A percentile compares a stretch with the other conserved stretches of the same genome.
phyloP scores from a whole-genome alignment of 805 yeast species.

The Candida koratica region DNA sequence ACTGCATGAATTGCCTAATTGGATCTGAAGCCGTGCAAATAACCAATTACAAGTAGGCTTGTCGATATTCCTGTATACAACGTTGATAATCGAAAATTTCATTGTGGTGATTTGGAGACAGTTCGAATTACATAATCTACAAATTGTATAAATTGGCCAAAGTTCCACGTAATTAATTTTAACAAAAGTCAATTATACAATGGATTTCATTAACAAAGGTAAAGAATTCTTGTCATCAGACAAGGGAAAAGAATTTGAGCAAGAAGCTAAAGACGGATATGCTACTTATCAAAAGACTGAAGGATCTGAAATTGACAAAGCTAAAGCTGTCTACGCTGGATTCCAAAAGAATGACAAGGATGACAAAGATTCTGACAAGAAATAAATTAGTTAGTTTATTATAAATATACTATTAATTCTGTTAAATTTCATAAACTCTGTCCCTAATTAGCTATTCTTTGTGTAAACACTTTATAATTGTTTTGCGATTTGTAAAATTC shows the following conservation, averaged over 20 bases:
- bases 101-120: not conserved
- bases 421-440: too few relatives aligned
- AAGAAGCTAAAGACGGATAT: conserved; percentile 37
- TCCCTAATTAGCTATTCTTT: too few relatives aligned
- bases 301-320: conserved; percentile 29
- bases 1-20: too few relatives aligned
- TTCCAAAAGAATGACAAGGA: conserved; percentile 24
- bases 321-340: conserved; percentile 32
- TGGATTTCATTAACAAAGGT: conserved; percentile 31
- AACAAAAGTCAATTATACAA: conserved; percentile 9
- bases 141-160: conserved; percentile 2
- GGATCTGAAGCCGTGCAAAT: too few relatives aligned
- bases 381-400: conserved; percentile 1
- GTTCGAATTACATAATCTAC: conserved; percentile 3
- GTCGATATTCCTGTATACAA: conserved; percentile 4
- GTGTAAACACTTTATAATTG: not conserved
- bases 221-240: conserved; percentile 24
- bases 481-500: conserved; percentile 2
- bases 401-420: too few relatives aligned
- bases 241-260: conserved; percentile 22
- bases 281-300: conserved; percentile 28
- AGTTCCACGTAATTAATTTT: not conserved
- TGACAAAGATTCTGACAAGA: conserved; percentile 16
- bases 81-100: conserved; percentile 4
- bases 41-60: too few relatives aligned